A percentile compares a stretch with the other conserved stretches of the same genome.
phyloP scores from a whole-genome alignment of 306 rosid species.

The Rosa lucieae region DNA sequence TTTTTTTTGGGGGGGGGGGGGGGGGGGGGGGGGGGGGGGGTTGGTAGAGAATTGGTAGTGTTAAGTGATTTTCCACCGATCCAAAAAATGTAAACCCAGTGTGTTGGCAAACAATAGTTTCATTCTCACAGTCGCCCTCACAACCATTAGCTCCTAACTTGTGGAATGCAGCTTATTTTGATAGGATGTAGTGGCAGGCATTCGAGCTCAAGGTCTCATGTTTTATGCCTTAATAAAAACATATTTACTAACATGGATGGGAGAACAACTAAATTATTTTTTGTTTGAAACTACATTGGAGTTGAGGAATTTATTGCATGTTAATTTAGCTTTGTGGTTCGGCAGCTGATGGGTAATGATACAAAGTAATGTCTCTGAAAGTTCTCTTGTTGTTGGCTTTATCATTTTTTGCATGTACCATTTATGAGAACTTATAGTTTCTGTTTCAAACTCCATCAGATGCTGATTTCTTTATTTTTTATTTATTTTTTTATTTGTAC shows the following conservation, averaged over 20 bases:
- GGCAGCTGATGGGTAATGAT: no score
- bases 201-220: neutral
- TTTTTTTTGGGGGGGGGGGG: neutral
- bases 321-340: no score
- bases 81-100: neutral
- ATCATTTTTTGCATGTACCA: neutral
- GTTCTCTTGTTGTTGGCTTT: neutral
- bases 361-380: neutral
- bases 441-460: neutral
- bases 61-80: neutral
- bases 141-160: neutral
- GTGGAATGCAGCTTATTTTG: neutral
- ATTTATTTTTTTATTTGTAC: slow-evolving; percentile 23
- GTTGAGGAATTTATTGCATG: neutral
- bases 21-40: neutral
- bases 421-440: neutral
- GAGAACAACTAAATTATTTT: neutral
- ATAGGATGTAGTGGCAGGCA: neutral
- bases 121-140: neutral
- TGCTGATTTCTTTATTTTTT: neutral
- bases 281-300: neutral
- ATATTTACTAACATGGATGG: neutral
- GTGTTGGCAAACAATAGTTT: neutral
- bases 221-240: neutral
- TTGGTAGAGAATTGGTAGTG: neutral